Evolutionary conservation across 495 filamentous ascomycete genomes (phyloP).

Genomic region (Penicillium crystallinum): DNA sequence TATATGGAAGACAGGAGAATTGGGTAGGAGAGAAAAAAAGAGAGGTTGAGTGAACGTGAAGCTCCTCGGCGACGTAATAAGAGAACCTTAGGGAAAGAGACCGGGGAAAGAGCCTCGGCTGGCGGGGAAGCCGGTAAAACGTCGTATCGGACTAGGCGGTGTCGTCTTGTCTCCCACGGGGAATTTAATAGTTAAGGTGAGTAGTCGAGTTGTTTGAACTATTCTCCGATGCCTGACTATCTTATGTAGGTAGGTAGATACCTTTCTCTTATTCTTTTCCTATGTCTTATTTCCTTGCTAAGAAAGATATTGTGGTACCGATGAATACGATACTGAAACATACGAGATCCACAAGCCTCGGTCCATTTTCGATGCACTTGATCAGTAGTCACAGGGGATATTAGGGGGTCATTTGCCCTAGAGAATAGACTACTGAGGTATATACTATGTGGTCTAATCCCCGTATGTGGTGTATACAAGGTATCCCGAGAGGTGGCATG

Average conservation of each 20-base stretch:
- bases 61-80: slow-evolving; percentile 4
- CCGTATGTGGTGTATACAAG: too few relatives aligned
- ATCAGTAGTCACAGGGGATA: not conserved
- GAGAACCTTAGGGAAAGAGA: not conserved
- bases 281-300: not conserved
- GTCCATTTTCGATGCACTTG: slow-evolving; percentile 7
- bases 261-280: not conserved
- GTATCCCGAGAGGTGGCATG: too few relatives aligned
- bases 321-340: slow-evolving; percentile 1
- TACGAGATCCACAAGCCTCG: slow-evolving; percentile 17
- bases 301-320: too few relatives aligned
- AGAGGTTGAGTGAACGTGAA: not conserved
- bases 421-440: too few relatives aligned
- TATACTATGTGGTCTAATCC: too few relatives aligned
- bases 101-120: slow-evolving; percentile 1
- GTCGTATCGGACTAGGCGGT: slow-evolving; percentile 8
- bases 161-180: slow-evolving; percentile 5
- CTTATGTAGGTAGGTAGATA: too few relatives aligned
- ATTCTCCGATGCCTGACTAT: too few relatives aligned
- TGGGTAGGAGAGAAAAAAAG: not conserved
- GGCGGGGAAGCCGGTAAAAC: slow-evolving; percentile 8
- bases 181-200: too few relatives aligned
- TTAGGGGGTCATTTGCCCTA: not conserved
- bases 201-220: too few relatives aligned
- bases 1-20: slow-evolving; percentile 1